Conservation (phyloP, 2,329 filamentous ascomycete genomes). For the Elsinoe ampelina region DNA sequence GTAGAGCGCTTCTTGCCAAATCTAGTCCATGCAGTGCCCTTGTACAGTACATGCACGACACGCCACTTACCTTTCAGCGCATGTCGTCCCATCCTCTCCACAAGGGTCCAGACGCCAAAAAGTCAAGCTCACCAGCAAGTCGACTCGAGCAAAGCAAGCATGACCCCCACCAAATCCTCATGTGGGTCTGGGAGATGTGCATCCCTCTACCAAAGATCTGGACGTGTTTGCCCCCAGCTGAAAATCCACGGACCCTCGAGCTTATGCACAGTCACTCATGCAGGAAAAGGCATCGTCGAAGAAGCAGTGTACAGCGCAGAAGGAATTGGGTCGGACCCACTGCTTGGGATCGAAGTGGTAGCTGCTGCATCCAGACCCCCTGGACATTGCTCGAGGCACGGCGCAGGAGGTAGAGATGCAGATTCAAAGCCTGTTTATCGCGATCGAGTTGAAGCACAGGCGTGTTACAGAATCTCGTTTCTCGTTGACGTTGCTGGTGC, state of each 20-base stretch:
- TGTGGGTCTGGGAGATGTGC: neutral
- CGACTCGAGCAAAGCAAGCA: neutral
- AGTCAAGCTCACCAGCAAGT: neutral
- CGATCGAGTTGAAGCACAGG: neutral
- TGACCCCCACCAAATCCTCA: neutral
- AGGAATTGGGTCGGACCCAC: neutral
- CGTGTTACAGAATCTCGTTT: slow-evolving; percentile 4
- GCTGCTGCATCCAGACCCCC: neutral
- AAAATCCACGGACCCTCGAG: neutral
- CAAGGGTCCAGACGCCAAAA: neutral
- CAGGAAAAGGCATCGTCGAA: slow-evolving; percentile 2
- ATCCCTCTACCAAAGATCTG: neutral
- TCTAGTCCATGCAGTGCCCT: neutral
- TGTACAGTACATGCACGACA: neutral
- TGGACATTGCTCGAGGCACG: neutral
- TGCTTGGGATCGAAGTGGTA: neutral
- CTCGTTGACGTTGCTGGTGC: slow-evolving; percentile 1
- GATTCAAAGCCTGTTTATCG: neutral
- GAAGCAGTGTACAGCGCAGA: neutral
- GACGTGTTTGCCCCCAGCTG: neutral
- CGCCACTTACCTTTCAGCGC: neutral
- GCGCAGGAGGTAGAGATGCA: neutral
- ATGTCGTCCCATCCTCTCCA: neutral
- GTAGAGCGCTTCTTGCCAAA: neutral
- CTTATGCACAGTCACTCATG: neutral